Conservation (phyloP, 2,329 filamentous ascomycete genomes). For the Xylogone sp. region DNA sequence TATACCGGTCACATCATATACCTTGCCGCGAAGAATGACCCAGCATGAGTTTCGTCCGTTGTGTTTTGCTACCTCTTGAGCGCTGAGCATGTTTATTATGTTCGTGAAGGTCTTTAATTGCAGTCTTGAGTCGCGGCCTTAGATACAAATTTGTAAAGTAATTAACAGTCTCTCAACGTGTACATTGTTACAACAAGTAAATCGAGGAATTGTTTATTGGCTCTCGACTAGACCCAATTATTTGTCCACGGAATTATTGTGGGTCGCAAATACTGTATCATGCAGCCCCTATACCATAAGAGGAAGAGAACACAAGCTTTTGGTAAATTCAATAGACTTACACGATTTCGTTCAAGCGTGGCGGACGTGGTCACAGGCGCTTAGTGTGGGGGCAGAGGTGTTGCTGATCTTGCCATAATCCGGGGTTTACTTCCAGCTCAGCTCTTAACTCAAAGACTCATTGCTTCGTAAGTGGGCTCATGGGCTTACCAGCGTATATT, state of each 20-base stretch:
- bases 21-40: constrained; percentile 16
- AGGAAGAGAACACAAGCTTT: neutral
- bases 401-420: neutral
- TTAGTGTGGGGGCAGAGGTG: constrained; percentile 1
- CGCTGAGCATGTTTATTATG: neutral
- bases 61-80: constrained; percentile 13
- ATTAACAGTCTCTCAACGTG: too few species aligned
- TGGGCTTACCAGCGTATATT: neutral
- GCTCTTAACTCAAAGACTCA: too few species aligned
- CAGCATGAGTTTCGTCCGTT: constrained; percentile 15
- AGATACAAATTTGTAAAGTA: neutral
- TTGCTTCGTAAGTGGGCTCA: neutral
- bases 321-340: neutral
- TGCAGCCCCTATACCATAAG: neutral
- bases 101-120: neutral
- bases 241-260: neutral
- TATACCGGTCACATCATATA: constrained; percentile 18
- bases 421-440: too few species aligned
- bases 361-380: neutral
- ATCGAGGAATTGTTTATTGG: neutral
- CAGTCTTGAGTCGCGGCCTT: neutral
- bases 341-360: neutral
- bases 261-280: neutral
- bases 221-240: neutral
- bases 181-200: neutral